Percentiles rank a stretch among this genome's conserved stretches.
Conservation (phyloP, 371 early-diverging fungal species). For the Zopfochytrium polystomum region DNA sequence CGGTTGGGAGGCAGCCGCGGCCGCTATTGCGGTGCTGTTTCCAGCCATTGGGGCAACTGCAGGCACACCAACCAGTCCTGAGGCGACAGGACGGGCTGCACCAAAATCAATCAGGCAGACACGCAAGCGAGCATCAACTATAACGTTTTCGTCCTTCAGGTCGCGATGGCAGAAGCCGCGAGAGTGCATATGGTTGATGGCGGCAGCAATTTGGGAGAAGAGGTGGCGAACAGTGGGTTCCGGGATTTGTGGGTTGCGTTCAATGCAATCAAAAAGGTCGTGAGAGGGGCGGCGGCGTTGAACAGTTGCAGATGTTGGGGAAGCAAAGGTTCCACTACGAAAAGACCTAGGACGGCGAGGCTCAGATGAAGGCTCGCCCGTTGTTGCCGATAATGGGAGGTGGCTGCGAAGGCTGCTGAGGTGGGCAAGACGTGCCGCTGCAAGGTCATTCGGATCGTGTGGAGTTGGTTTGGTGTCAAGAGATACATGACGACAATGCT, state of each 20-base stretch:
- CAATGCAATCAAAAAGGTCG: slow-evolving; percentile 81
- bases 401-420: not conserved
- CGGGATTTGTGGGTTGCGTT: slow-evolving; percentile 38
- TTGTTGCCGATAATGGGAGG: slow-evolving; percentile 2
- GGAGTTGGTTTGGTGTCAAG: no score
- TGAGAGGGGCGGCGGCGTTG: slow-evolving; percentile 27
- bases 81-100: slow-evolving; percentile 41
- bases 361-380: not conserved
- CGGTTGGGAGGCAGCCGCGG: no score
- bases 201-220: slow-evolving; percentile 68
- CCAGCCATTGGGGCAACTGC: no score
- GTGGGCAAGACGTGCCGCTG: not conserved
- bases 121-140: slow-evolving; percentile 40
- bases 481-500: no score
- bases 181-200: slow-evolving; percentile 61
- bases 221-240: slow-evolving; percentile 53
- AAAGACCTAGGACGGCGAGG: not conserved
- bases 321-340: not conserved
- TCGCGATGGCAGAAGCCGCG: slow-evolving; percentile 52
- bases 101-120: slow-evolving; percentile 85
- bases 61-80: no score
- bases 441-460: not conserved
- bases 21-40: no score
- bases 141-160: no score
- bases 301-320: not conserved